A percentile compares a stretch with the other conserved stretches of the same genome.
Evolutionary conservation across 2,329 filamentous ascomycete species (phyloP).

Genomic region (Lachnellula occidentalis): DNA sequence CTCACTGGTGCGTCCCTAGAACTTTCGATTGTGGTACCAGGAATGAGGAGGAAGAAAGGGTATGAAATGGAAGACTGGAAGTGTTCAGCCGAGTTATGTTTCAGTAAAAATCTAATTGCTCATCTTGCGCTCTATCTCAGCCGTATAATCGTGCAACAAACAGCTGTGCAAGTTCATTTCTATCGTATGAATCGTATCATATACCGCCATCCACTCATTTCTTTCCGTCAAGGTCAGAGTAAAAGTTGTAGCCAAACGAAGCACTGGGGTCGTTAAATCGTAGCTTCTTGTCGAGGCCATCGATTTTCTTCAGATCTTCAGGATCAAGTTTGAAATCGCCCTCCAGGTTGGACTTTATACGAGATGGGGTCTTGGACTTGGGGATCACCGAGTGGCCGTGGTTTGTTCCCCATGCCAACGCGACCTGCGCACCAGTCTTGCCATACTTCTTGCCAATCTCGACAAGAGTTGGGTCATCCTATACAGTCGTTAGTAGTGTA

Average conservation of each 20-base stretch:
- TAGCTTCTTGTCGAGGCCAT: constrained; percentile 51
- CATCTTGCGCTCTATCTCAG: not conserved
- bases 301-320: constrained; percentile 50
- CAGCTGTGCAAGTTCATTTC: not conserved
- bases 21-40: too few relatives aligned
- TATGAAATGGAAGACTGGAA: too few relatives aligned
- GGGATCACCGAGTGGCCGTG: constrained; percentile 55
- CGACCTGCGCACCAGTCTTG: constrained; percentile 51
- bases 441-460: constrained; percentile 49
- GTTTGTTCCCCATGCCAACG: constrained; percentile 53
- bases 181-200: too few relatives aligned
- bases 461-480: constrained; percentile 49
- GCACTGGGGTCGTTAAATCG: constrained; percentile 55
- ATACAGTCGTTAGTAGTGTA: not conserved
- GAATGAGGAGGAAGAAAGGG: too few relatives aligned
- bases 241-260: constrained; percentile 54
- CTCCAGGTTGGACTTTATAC: constrained; percentile 59
- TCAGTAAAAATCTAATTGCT: too few relatives aligned
- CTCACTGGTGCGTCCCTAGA: too few relatives aligned
- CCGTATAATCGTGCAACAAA: not conserved
- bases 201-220: constrained; percentile 14
- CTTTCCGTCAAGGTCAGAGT: constrained; percentile 53
- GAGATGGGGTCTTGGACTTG: constrained; percentile 54
- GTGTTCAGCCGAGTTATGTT: too few relatives aligned
- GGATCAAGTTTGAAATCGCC: constrained; percentile 54